phyloP scores from a whole-genome alignment of 805 yeast species.

The Zygosaccharomyces bisporus region DNA sequence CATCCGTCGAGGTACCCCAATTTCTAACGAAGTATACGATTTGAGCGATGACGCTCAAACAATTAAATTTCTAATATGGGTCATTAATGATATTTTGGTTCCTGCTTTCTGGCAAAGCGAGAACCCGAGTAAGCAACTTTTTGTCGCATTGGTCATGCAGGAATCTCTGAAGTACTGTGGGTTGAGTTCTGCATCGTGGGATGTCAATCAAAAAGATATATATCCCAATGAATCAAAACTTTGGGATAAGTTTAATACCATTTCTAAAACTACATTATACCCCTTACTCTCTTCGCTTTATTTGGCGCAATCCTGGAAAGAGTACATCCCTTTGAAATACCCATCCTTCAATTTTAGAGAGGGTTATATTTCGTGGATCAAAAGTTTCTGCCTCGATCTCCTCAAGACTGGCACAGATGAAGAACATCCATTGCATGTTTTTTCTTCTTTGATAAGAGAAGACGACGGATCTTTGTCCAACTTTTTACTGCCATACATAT shows the following conservation, averaged over 20 bases:
- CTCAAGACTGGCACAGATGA: constrained; percentile 40
- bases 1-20: constrained; percentile 30
- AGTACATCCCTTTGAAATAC: constrained; percentile 45
- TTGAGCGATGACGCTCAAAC: constrained; percentile 61
- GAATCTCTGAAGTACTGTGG: constrained; percentile 68
- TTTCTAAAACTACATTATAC: constrained; percentile 65
- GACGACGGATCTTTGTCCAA: constrained; percentile 68
- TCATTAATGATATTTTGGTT: constrained; percentile 67
- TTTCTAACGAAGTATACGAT: constrained; percentile 52
- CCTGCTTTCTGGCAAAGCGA: constrained; percentile 87
- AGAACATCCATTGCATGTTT: constrained; percentile 52
- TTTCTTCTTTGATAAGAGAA: constrained; percentile 60
- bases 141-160: constrained; percentile 85
- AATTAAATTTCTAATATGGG: constrained; percentile 56
- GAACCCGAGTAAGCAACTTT: constrained; percentile 78
- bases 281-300: constrained; percentile 77
- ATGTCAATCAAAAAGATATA: constrained; percentile 25
- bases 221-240: constrained; percentile 36
- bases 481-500: constrained; percentile 72
- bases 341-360: constrained; percentile 61
- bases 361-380: constrained; percentile 69
- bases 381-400: constrained; percentile 62
- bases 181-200: constrained; percentile 38
- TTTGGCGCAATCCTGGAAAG: constrained; percentile 50
- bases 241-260: constrained; percentile 63